These are phyloP conservation scores for Malus hybrid DNA, from an alignment of 331 rosid species.

Conservation along the genomic window DNA sequence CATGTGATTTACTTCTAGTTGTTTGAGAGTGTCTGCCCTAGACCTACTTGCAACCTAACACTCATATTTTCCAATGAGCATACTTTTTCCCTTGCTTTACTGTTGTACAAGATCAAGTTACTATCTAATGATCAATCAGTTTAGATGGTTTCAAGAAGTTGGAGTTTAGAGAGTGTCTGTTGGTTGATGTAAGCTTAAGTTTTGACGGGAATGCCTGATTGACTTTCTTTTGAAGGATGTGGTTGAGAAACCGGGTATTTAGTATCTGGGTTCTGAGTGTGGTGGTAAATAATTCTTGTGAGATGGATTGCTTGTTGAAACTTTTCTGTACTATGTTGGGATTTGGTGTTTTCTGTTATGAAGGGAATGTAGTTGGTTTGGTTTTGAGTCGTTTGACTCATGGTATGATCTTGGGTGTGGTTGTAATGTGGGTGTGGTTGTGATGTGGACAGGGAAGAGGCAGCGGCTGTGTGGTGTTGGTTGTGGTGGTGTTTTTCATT, in stretches of 20 bases:
- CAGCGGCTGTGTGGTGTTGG: constrained; percentile 57
- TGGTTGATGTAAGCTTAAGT: constrained; percentile 14
- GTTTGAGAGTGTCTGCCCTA: background rate
- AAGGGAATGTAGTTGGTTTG: constrained; percentile 74
- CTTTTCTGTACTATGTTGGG: constrained; percentile 39
- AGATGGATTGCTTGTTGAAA: constrained; percentile 58
- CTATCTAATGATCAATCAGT: constrained; percentile 6
- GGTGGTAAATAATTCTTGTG: constrained; percentile 37
- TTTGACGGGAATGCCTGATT: constrained; percentile 23
- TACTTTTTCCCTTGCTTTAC: background rate
- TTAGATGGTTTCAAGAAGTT: constrained; percentile 14
- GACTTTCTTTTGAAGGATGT: constrained; percentile 33
- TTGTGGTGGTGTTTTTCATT: constrained; percentile 63
- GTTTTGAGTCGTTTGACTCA: constrained; percentile 32
- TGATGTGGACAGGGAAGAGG: constrained; percentile 98
- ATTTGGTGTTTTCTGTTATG: constrained; percentile 58
- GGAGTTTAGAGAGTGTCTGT: constrained; percentile 12
- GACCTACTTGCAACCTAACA: background rate
- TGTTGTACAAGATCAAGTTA: background rate
- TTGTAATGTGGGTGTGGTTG: constrained; percentile 94
- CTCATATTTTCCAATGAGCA: background rate
- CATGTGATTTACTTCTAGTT: background rate
- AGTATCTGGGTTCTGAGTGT: constrained; percentile 33
- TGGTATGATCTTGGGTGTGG: constrained; percentile 82
- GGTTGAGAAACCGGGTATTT: constrained; percentile 29